Base-by-base conservation (phyloP, 1,284 basidiomycete genomes). In the Bondarzewia mesenterica region DNA sequence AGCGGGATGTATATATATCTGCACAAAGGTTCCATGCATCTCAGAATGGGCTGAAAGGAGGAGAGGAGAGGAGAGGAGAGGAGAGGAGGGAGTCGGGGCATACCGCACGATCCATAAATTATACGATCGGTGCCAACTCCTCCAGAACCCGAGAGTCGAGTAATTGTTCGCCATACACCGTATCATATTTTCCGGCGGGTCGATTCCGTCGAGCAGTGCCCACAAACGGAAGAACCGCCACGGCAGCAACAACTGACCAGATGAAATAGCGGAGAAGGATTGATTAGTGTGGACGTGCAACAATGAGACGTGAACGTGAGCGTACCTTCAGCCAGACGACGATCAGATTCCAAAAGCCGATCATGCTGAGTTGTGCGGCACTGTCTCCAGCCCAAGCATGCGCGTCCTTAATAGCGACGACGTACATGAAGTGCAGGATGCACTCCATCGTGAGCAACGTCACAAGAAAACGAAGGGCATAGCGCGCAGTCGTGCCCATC, bases 81-180 rank as follows among this genome's bases (percentile, higher is more conserved):
- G n/a, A 35, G n/a, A 8, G n/a, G 8, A 35, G 32, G n/a, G 32
- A 35, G 8, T 8, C 32, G 10, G n/a, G 18, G 48, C 66, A 26
- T 63, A 91, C 85, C 94, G 75, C 38, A 95, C 83, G 44, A 94
- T 77, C 95, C 96, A 99, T 7, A 98, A 77, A 61, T 99, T 99
- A 69, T 94, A 99, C 57, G 86, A 90, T 8, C 95, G 74, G 65
- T 99, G 95, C 96, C 95, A 99, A 52, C 83, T 85, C 53, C 94
- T 70, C 95, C 95, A 99, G 65, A 99, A 99, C 0, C 92, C 93
- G 2, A 88, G 66, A 0, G 85, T 82, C 1, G 93, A 97, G 61
- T 97, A 98, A 65, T 98, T 99, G 70, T 99, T 99, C n/a, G 85
- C 89, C 80, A 98, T 89, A 62, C 96, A 98, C 14, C 96, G 78